Evolutionary conservation across 2,329 filamentous ascomycete species (phyloP).

Genomic region (Metarhizium anisopliae): DNA sequence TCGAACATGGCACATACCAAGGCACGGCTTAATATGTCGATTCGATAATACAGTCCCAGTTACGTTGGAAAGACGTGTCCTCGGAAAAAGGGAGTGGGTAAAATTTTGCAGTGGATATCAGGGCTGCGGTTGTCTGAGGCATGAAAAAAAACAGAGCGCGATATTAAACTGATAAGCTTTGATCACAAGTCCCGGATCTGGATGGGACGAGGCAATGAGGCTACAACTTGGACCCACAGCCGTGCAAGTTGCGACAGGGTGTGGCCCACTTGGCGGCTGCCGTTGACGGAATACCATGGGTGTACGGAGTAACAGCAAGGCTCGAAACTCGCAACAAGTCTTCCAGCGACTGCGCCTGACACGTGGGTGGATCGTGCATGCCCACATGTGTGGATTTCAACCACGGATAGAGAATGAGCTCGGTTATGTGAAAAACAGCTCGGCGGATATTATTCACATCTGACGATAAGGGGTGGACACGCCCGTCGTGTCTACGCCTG

Average conservation of each 20-base stretch:
- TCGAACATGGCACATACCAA: background rate
- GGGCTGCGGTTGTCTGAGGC: conserved; percentile 13
- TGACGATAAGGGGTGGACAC: background rate
- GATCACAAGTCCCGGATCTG: conserved; percentile 9
- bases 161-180: conserved; percentile 8
- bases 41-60: background rate
- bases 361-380: conserved; percentile 13
- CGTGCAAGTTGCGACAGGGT: conserved; percentile 5
- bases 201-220: conserved; percentile 11
- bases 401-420: conserved; percentile 3
- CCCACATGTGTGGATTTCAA: conserved; percentile 5
- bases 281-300: conserved; percentile 4
- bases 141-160: conserved; percentile 5
- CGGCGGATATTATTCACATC: background rate
- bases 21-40: background rate
- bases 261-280: conserved; percentile 8
- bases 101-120: conserved; percentile 7
- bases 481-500: background rate
- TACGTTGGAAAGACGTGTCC: background rate
- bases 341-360: conserved; percentile 10
- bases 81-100: background rate
- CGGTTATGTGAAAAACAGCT: conserved; percentile 1
- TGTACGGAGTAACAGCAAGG: background rate
- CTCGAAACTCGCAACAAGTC: background rate
- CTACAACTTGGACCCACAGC: conserved; percentile 3